Evolutionary conservation across 257 asterid species (phyloP), one percentile per base, ranked within the genome.

Genomic region (Primulina tabacum): DNA sequence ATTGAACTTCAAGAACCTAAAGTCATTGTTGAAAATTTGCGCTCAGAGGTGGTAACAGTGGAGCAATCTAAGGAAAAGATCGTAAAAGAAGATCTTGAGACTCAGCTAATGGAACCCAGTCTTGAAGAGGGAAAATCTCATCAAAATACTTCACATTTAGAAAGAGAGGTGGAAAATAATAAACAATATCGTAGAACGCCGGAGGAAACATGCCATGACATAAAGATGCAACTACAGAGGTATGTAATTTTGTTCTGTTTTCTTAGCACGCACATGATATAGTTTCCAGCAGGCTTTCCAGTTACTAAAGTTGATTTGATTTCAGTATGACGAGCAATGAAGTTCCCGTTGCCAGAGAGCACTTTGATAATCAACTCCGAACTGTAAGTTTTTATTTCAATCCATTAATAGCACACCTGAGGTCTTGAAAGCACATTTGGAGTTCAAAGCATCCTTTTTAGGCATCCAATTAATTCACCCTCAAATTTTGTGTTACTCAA

Each of bases 1-100:
- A 72, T 72, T 71, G 83, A 83, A 77, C 87, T 70, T 69, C 84
- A 80, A 61, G 87, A 83, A 73, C 74, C 88, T 14, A 68, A 78
- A 67, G 78, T 67, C 68, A 73, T 75, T 66, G 69, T 73, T 47
- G 78, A 78, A 67, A 62, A 75, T 76, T 74, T 77, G 76, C 82
- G 77, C 66, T 38, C 75, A 53, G 82, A 82, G 78, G 77, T 66
- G n/a, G 79, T 73, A 73, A 67, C 70, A 63, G 63, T 68, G 34
- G 37, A 73, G 81, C 80, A 73, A 64, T 78, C 80, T 34, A 72
- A 83, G 66, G 78, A 57, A 59, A 68, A 72, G 69, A 74, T 64
- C 79, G 65, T 68, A 67, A 75, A 77, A 70, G 82, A 87, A 77
- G 85, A 77, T 61, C 82, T 76, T 30, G 80, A 80, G 80, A 64